Base-by-base conservation (phyloP, 2,329 filamentous ascomycete genomes). In the Trichoderma simmonsii region DNA sequence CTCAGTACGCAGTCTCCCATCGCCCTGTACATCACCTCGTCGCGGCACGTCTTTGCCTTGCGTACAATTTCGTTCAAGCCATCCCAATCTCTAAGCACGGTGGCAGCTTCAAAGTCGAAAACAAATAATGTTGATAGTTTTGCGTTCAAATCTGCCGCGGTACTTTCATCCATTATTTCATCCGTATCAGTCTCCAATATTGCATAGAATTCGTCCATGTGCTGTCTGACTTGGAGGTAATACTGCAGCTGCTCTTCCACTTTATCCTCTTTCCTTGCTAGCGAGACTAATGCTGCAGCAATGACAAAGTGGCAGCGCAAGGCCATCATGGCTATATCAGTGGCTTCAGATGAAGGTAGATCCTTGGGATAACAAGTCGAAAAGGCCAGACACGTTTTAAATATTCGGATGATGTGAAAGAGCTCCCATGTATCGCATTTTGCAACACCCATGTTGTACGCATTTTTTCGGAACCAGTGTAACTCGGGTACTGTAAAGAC, bases 401-500 rank as follows among this genome's bases (percentile, higher is more conserved):
- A 81, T 28, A 97, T 85, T 4, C 87, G 83, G 4, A 90, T 78
- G 0, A 91, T 83, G 63, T 85, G 80, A 6, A 80, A 78, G 1
- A 90, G 84, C 28, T 86, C 79, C 85, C 91, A 91, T 1, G 72
- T 74, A 3, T 87, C 83, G 2, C 85, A 84, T 75, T 91, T 85
- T 73, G 90, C 89, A 5, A 95, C 81, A 0, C 90, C 91, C 7
- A 94, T 80, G 75, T 96, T 97, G 83, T 97, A 97, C 1, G 92
- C 87, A 74, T 93, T 95, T 74, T 91, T 91, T 48, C 91, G 91
- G 78, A 97, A 95, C 94, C 94, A 97, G 75, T 95, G 87, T 4
- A 97, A 84, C 76, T 97, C 94, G 3, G 85, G 79, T 0, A 86
- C 72, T 0, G 86, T 88, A 77, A 94, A 94, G 1, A 86, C 71